A percentile compares a stretch with the other conserved stretches of the same genome.
These are phyloP conservation scores for Candida krabiensis DNA, from an alignment of 805 yeast genomes.

Conservation along the genomic window DNA sequence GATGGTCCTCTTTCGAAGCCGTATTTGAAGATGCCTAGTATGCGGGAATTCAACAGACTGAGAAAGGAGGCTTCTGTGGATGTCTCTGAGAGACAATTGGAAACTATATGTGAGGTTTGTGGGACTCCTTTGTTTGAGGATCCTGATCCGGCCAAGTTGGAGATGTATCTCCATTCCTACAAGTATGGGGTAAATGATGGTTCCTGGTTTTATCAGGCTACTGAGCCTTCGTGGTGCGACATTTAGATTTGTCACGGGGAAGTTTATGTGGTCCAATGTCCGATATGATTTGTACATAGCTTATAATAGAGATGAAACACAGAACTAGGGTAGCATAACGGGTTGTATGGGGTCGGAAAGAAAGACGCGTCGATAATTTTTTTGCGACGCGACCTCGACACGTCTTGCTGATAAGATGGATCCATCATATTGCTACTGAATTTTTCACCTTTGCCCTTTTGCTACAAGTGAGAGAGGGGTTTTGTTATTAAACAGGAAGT, in stretches of 20 bases:
- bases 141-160: conserved; percentile 30
- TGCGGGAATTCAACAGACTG: conserved; percentile 14
- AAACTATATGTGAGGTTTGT: conserved; percentile 34
- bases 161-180: conserved; percentile 46
- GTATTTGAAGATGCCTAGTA: conserved; percentile 6
- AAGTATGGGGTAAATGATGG: conserved; percentile 32
- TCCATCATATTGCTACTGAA: too few species aligned
- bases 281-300: conserved; percentile 1
- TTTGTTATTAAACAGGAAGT: too few species aligned
- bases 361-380: too few species aligned
- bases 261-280: too few species aligned
- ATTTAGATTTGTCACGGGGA: neutral
- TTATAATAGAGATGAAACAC: conserved; percentile 2
- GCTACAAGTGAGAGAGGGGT: too few species aligned
- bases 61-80: conserved; percentile 8
- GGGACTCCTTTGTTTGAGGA: conserved; percentile 30
- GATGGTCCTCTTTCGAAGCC: conserved; percentile 7
- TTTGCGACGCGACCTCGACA: too few species aligned
- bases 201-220: conserved; percentile 37
- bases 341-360: too few species aligned
- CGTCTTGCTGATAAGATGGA: too few species aligned
- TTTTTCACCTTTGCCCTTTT: too few species aligned
- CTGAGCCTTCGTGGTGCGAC: conserved; percentile 8
- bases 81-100: conserved; percentile 18
- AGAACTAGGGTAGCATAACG: too few species aligned